phyloP scores from a whole-genome alignment of 148 eudicot genomes.

The Camellia granthamiana region DNA sequence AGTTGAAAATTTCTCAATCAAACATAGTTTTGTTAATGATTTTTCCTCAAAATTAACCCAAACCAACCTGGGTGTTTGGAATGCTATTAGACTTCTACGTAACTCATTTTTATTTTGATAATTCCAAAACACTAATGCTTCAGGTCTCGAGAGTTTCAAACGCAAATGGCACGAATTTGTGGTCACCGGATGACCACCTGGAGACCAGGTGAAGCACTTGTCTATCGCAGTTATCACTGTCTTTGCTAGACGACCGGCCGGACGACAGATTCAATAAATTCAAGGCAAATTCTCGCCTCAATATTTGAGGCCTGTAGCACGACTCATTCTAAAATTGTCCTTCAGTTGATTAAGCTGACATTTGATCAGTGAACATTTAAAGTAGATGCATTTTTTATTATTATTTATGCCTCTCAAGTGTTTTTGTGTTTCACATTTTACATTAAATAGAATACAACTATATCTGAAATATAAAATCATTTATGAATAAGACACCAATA shows the following conservation, averaged over 20 bases:
- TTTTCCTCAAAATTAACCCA: too few species aligned
- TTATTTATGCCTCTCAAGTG: background rate
- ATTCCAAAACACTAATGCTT: too few species aligned
- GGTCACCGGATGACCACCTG: too few species aligned
- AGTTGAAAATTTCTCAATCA: too few species aligned
- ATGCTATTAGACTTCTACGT: constrained; percentile 64
- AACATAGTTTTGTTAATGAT: too few species aligned
- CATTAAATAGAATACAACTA: background rate
- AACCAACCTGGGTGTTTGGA: constrained; percentile 32
- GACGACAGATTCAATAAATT: too few species aligned
- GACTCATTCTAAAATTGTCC: background rate
- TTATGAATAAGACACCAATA: background rate
- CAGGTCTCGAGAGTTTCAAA: too few species aligned
- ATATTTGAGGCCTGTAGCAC: background rate
- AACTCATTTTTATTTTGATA: background rate
- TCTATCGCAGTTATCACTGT: too few species aligned
- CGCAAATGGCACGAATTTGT: too few species aligned
- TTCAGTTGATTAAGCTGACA: background rate
- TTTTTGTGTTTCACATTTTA: background rate
- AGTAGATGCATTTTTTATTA: background rate
- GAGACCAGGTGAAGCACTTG: too few species aligned
- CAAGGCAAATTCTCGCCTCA: too few species aligned
- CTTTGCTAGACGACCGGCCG: too few species aligned
- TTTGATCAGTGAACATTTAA: background rate
- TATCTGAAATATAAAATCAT: background rate